phyloP scores from a whole-genome alignment of 148 eudicot genomes.

The Camellia granthamiana region DNA sequence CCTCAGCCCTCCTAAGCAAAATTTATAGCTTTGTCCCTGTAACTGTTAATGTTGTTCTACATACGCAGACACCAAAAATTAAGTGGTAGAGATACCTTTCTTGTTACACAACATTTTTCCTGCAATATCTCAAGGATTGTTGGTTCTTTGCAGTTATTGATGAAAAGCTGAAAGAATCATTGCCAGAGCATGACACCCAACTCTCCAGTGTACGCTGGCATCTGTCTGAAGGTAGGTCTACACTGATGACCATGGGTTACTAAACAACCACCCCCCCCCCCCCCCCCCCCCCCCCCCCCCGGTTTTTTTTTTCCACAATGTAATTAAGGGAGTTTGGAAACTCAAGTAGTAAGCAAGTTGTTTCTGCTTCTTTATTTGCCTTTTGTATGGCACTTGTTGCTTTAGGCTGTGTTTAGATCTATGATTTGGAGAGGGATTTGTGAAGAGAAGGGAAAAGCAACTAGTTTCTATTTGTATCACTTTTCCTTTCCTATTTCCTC shows the following conservation, averaged over 20 bases:
- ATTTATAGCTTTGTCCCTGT: background rate
- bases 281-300: too few relatives aligned
- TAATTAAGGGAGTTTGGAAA: background rate
- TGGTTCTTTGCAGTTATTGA: conserved; percentile 66
- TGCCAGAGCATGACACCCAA: conserved; percentile 77
- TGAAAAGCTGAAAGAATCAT: conserved; percentile 64
- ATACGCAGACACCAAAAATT: background rate
- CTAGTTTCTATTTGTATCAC: too few relatives aligned
- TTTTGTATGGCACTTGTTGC: background rate
- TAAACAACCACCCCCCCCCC: too few relatives aligned
- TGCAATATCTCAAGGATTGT: conserved; percentile 24
- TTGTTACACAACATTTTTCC: conserved; percentile 13
- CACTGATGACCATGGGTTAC: background rate
- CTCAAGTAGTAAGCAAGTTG: background rate
- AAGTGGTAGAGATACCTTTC: conserved; percentile 13
- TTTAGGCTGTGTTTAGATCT: too few relatives aligned
- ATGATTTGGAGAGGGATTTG: too few relatives aligned
- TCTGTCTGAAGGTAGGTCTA: conserved; percentile 69
- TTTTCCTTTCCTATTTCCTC: too few relatives aligned
- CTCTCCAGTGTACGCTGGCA: conserved; percentile 84
- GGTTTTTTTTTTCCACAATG: background rate
- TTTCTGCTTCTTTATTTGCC: conserved; percentile 3
- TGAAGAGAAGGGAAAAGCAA: too few relatives aligned
- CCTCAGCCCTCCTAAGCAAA: too few relatives aligned
- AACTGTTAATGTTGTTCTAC: background rate